Evolutionary conservation across 129 eudicot species (phyloP), one percentile per base, ranked within the genome.

Genomic region (Tanacetum coccineum): DNA sequence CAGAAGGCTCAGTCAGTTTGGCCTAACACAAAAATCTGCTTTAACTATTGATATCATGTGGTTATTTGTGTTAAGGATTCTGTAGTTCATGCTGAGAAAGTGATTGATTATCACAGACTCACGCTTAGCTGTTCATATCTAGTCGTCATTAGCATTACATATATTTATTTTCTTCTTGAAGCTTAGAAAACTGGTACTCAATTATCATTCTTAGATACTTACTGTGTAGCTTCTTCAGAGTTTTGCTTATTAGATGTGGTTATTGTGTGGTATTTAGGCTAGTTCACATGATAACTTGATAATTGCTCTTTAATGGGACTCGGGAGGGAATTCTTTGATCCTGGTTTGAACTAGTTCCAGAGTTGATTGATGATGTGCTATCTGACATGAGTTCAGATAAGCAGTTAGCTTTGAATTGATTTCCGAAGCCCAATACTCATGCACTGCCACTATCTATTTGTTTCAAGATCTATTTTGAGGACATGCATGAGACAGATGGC

Each of bases 71-170:
- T 55, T 19, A 30, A 47, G 17, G 67, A 46, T 15, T 58, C 32
- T 48, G 59, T 26, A 14, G n/a, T 25, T 26, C 64, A 28, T 59
- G 59, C 59, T 44, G 22, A n/a, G 66, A 70, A 47, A 59, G 59
- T 70, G 59, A 15, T 70, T 70, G 60, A 26, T 55, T 50, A 60
- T 58, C 6, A 22, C 25, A 22, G 25, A 22, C 25, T 22, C 17
- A 9, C 12, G 39, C 60, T 60, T n/a, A n/a, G n/a, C n/a, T n/a
- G 36, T 47, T 60, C 50, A 47, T 47, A 12, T 47, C 19, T 47
- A 45, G 28, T 49, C 11, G 36, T 71, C 1, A 36, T 71, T 60
- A 13, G 67, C 15, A 15, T 59, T 47, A 45, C 22, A 45, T 22
- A 36, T 5, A 17, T 59, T 49, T 61, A 28, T 59, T 71, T 20